Base-by-base conservation (phyloP, 2,329 filamentous ascomycete genomes). In the Ophiostoma himal-ulmi region DNA sequence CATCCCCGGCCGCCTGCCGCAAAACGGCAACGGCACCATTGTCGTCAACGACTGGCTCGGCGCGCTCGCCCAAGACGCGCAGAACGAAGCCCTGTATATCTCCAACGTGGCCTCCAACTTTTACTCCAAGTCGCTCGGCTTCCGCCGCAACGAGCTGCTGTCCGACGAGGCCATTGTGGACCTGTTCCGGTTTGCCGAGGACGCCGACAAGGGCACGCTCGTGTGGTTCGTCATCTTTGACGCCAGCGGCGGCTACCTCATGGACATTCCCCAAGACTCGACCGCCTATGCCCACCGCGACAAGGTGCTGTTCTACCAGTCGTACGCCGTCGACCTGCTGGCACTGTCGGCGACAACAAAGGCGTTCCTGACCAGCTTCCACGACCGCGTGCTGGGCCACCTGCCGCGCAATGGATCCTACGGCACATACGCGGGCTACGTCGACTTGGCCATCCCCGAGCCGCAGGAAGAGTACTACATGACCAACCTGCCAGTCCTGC, bases 251-350 rank as follows among this genome's bases (percentile, higher is more conserved):
- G 88, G 88, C 11, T 87, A 86, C 14, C 82, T 87, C 68, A 83
- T 82, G 73, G 86, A 90, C 71, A 79, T 85, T 0, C 78, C 86
- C 0, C 76, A 77, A 72, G 81, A 88, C 73, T 83, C 83, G 11
- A 89, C 88, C 0, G 84, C 87, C 8, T 90, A 88, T 75, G 83
- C 84, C 0, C 88, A 90, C 75, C 84, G 89, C 66, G 85, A 90
- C 79, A 86, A 86, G 73, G 74, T 89, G 57, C 84, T 89, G 78
- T 89, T 88, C 79, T 84, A 88, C 75, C 86, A 90, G 75, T 85
- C 84, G 0, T 90, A 89, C 75, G 85, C 82, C 10, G 75, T 89
- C 64, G 85, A 83, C 22, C 74, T 86, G 0, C 78, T 81, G 0
- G 78, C 78, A 1, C 75, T 88, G 17, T 80, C 79, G 1, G 73